Evolutionary conservation across 768 basidiomycete species (phyloP).

Genomic region (Lactifluus echinatus): DNA sequence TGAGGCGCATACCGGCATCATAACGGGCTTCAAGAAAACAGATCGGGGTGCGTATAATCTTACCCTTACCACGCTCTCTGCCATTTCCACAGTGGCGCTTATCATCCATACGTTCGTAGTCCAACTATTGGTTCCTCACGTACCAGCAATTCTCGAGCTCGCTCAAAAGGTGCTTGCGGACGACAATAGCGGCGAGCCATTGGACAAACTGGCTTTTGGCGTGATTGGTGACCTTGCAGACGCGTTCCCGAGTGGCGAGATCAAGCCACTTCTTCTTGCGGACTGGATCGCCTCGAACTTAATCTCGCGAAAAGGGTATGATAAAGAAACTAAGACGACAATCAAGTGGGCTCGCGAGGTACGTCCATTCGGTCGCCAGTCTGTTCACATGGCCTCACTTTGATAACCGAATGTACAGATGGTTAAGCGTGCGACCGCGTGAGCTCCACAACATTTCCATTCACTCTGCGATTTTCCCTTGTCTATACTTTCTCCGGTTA

Average conservation of each 20-base stretch:
- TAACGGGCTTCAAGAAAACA: conserved; percentile 82
- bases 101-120: conserved; percentile 25
- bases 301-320: conserved; percentile 64
- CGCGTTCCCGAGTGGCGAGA: conserved; percentile 68
- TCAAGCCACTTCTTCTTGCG: conserved; percentile 69
- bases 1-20: conserved; percentile 93
- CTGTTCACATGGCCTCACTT: neutral
- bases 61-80: neutral
- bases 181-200: conserved; percentile 75
- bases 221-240: conserved; percentile 92
- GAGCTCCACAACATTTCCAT: neutral
- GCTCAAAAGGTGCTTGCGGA: conserved; percentile 67
- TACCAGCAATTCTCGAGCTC: conserved; percentile 69
- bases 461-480: neutral
- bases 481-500: neutral
- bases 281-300: conserved; percentile 75
- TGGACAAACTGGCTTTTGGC: conserved; percentile 70
- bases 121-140: conserved; percentile 57
- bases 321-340: conserved; percentile 76
- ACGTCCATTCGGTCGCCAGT: conserved; percentile 21
- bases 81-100: neutral
- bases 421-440: conserved; percentile 62
- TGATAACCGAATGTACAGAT: conserved; percentile 38
- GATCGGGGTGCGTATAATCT: conserved; percentile 54
- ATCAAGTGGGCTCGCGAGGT: conserved; percentile 94